A percentile compares a stretch with the other conserved stretches of the same genome.
These are phyloP conservation scores for Trapa bicornis DNA, from an alignment of 345 rosid genomes.

Conservation along the genomic window DNA sequence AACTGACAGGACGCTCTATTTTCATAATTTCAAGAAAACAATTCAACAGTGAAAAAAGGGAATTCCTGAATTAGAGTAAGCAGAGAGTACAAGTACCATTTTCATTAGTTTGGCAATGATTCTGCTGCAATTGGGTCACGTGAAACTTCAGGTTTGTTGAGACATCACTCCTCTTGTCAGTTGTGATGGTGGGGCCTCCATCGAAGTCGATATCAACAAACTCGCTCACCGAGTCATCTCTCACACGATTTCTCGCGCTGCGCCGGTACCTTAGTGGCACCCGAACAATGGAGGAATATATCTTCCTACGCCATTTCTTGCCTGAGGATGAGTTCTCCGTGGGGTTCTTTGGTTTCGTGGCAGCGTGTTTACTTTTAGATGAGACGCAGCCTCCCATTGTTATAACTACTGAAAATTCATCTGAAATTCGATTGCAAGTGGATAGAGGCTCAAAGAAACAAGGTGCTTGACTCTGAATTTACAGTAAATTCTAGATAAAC, in stretches of 20 bases:
- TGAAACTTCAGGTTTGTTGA: slow-evolving; percentile 50
- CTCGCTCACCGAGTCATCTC: slow-evolving; percentile 40
- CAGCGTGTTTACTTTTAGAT: slow-evolving; percentile 15
- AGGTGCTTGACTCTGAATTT: not conserved
- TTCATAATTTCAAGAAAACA: no score
- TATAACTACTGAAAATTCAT: slow-evolving; percentile 10
- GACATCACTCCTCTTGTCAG: slow-evolving; percentile 47
- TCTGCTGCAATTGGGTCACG: slow-evolving; percentile 66
- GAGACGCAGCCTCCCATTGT: slow-evolving; percentile 78
- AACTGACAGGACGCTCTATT: not conserved
- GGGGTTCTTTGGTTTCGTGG: slow-evolving; percentile 15
- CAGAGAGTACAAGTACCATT: slow-evolving; percentile 24
- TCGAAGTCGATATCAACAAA: slow-evolving; percentile 46
- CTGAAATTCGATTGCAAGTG: not conserved
- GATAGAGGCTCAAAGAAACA: not conserved
- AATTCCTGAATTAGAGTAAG: not conserved
- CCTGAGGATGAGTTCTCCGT: slow-evolving; percentile 11
- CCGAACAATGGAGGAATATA: slow-evolving; percentile 24
- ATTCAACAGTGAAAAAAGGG: no score
- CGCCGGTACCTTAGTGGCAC: slow-evolving; percentile 27
- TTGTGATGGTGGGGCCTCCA: slow-evolving; percentile 28
- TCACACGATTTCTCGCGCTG: slow-evolving; percentile 28
- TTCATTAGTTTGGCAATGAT: slow-evolving; percentile 51
- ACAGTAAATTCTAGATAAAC: no score
- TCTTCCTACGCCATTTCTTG: slow-evolving; percentile 33